phyloP scores from a whole-genome alignment of 208 protist genomes.

The Leptomonas seymouri region DNA sequence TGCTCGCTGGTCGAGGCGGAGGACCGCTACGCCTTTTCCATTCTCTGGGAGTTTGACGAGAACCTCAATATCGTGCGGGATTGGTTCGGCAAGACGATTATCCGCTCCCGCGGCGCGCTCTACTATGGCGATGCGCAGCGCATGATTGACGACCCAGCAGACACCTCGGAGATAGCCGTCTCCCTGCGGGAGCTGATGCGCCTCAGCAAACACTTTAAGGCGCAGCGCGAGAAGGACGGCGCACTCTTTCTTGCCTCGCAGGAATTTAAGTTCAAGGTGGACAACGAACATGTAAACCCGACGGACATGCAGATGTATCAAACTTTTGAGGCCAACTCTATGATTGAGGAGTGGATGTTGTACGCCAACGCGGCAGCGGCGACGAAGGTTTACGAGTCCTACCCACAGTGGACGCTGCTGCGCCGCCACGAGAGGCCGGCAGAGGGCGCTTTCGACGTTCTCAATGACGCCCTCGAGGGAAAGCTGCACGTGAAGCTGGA shows the following conservation, averaged over 20 bases:
- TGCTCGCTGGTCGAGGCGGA: conserved; percentile 93
- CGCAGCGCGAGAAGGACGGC: conserved; percentile 74
- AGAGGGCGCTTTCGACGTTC: conserved; percentile 80
- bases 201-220: conserved; percentile 87
- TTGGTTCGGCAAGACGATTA: conserved; percentile 94
- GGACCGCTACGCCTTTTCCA: conserved; percentile 94
- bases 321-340: conserved; percentile 93
- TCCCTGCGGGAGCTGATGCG: conserved; percentile 81
- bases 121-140: conserved; percentile 96
- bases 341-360: conserved; percentile 98
- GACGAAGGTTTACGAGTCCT: conserved; percentile 70
- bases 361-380: conserved; percentile 95
- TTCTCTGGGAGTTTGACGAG: conserved; percentile 94
- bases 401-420: conserved; percentile 88
- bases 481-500: conserved; percentile 74
- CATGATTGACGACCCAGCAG: conserved; percentile 88
- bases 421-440: conserved; percentile 90
- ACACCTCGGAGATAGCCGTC: conserved; percentile 67
- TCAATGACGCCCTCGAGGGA: conserved; percentile 79
- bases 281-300: conserved; percentile 87
- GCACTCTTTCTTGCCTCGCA: conserved; percentile 90
- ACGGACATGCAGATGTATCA: conserved; percentile 92
- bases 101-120: conserved; percentile 90
- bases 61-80: conserved; percentile 84
- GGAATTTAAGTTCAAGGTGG: conserved; percentile 92